Conservation (phyloP, 2,329 filamentous ascomycete species). For the Domatiomyces catenatus region DNA sequence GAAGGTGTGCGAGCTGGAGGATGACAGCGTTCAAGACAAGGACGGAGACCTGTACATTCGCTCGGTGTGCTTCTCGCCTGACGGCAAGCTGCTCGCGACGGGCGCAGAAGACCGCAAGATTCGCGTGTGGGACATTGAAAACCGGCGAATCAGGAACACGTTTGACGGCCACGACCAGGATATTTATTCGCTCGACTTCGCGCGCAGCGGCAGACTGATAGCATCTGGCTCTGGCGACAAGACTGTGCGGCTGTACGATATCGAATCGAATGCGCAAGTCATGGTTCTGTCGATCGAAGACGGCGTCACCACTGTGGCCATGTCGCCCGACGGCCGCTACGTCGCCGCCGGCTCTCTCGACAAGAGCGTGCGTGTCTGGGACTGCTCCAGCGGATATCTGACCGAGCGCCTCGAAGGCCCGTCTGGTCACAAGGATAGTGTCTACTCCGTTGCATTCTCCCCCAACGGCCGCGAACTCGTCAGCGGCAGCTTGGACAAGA, state of each 20-base stretch:
- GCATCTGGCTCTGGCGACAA: slow-evolving; percentile 90
- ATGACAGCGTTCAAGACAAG: slow-evolving; percentile 63
- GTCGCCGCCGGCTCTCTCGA: slow-evolving; percentile 91
- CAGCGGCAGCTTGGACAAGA: slow-evolving; percentile 89
- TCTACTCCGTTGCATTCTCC: slow-evolving; percentile 92
- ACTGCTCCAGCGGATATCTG: slow-evolving; percentile 69
- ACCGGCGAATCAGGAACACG: slow-evolving; percentile 70
- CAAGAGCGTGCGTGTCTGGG: slow-evolving; percentile 97
- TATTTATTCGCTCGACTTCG: slow-evolving; percentile 93
- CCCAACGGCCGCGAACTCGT: slow-evolving; percentile 86
- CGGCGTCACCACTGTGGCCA: slow-evolving; percentile 91
- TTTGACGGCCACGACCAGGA: slow-evolving; percentile 98
- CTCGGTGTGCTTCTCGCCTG: slow-evolving; percentile 96
- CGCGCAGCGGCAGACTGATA: slow-evolving; percentile 81
- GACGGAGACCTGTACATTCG: slow-evolving; percentile 90
- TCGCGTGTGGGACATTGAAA: slow-evolving; percentile 86
- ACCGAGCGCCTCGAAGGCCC: slow-evolving; percentile 84
- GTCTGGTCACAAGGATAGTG: slow-evolving; percentile 90
- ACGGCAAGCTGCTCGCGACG: slow-evolving; percentile 83
- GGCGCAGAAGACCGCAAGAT: slow-evolving; percentile 97
- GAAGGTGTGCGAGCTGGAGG: slow-evolving; percentile 79
- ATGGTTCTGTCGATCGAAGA: slow-evolving; percentile 86
- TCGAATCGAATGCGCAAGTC: slow-evolving; percentile 66
- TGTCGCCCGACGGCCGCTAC: slow-evolving; percentile 85
- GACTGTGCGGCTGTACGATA: slow-evolving; percentile 91